A percentile compares a stretch with the other conserved stretches of the same genome.
phyloP scores from a whole-genome alignment of 2,329 filamentous ascomycete species.

The Colletotrichum sp. region DNA sequence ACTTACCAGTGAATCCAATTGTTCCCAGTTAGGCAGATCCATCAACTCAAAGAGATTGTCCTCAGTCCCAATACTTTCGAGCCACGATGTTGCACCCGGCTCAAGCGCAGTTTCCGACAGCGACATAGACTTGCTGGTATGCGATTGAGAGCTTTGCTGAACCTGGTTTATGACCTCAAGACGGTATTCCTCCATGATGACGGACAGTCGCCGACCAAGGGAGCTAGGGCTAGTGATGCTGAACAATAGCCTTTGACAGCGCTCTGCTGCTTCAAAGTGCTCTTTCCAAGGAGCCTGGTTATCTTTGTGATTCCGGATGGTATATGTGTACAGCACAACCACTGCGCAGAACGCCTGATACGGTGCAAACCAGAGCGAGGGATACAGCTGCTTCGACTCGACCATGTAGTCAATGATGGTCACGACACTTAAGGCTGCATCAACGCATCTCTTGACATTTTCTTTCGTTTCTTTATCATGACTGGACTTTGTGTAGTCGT shows the following conservation, averaged over 20 bases:
- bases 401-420: conserved; percentile 41
- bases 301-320: conserved; percentile 38
- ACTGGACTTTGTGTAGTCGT: conserved; percentile 28
- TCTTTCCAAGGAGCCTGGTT: conserved; percentile 25
- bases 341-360: conserved; percentile 50
- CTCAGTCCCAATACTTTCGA: not conserved
- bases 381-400: conserved; percentile 33
- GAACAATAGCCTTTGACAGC: conserved; percentile 42
- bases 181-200: conserved; percentile 41
- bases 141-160: conserved; percentile 16
- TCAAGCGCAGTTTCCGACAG: not conserved
- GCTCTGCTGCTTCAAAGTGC: conserved; percentile 40
- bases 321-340: conserved; percentile 46
- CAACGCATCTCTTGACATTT: conserved; percentile 32
- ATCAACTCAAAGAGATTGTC: conserved; percentile 2
- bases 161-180: conserved; percentile 21
- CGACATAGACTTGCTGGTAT: not conserved
- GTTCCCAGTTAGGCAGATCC: conserved; percentile 26
- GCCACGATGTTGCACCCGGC: not conserved
- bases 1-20: conserved; percentile 24
- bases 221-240: conserved; percentile 39
- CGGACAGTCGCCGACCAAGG: conserved; percentile 41
- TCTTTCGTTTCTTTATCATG: conserved; percentile 2
- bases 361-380: conserved; percentile 33
- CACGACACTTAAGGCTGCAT: conserved; percentile 41